Evolutionary conservation across 805 yeast genomes (phyloP).

Genomic region (Candida boleticola): DNA sequence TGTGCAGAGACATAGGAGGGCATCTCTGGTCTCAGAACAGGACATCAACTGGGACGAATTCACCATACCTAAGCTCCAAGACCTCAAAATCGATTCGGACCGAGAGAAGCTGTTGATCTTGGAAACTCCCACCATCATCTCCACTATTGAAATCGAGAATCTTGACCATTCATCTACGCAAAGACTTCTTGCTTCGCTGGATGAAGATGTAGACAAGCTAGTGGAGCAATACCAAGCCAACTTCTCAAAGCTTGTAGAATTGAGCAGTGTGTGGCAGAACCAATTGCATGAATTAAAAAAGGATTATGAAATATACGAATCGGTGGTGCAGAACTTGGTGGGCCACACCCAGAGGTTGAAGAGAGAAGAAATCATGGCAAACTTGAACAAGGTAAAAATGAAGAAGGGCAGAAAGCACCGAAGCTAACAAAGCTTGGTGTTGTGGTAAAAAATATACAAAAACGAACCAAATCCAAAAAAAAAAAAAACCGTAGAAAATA

Average conservation of each 20-base stretch:
- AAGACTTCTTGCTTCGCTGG: slow-evolving; percentile 20
- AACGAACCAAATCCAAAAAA: too few species aligned
- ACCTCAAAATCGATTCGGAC: slow-evolving; percentile 27
- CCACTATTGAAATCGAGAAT: slow-evolving; percentile 33
- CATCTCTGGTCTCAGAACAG: slow-evolving; percentile 23
- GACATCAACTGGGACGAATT: slow-evolving; percentile 37
- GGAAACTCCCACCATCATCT: slow-evolving; percentile 23
- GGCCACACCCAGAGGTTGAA: slow-evolving; percentile 85
- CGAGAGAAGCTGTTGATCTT: slow-evolving; percentile 23
- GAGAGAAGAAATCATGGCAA: slow-evolving; percentile 43
- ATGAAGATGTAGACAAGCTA: slow-evolving; percentile 30
- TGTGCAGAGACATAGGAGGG: slow-evolving; percentile 10
- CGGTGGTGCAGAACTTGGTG: slow-evolving; percentile 84
- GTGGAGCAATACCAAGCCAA: slow-evolving; percentile 30
- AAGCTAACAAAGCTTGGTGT: too few species aligned
- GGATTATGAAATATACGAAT: slow-evolving; percentile 77
- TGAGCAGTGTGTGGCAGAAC: slow-evolving; percentile 50
- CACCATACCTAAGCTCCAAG: slow-evolving; percentile 33
- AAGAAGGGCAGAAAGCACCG: slow-evolving; percentile 14
- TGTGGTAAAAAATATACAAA: too few species aligned
- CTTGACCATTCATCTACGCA: slow-evolving; percentile 28
- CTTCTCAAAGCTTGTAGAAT: slow-evolving; percentile 21
- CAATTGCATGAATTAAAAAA: slow-evolving; percentile 47
- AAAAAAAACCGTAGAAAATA: too few species aligned
- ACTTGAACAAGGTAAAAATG: slow-evolving; percentile 27